These are phyloP conservation scores for Candida silvicultrix DNA, from an alignment of 805 yeast species.

Conservation along the genomic window DNA sequence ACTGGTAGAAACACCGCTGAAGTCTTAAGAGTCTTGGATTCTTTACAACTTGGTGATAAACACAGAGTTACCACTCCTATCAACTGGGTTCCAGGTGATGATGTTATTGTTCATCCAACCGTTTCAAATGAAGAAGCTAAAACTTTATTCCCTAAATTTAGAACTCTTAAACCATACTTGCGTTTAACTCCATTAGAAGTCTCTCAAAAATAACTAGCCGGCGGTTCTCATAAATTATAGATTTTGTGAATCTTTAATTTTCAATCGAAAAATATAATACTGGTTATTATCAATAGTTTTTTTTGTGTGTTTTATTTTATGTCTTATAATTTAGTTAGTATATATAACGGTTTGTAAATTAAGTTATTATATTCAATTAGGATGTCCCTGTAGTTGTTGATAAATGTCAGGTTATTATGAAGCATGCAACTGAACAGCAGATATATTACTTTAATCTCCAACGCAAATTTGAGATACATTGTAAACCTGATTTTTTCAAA, in stretches of 20 bases:
- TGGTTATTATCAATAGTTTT: neutral
- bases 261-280: neutral
- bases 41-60: conserved; percentile 59
- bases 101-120: conserved; percentile 66
- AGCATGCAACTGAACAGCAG: too few species aligned
- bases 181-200: conserved; percentile 41
- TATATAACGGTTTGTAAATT: too few species aligned
- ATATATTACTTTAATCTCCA: too few species aligned
- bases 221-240: neutral
- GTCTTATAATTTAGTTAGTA: neutral
- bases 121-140: conserved; percentile 56
- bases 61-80: conserved; percentile 63
- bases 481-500: too few species aligned
- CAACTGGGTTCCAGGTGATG: conserved; percentile 70
- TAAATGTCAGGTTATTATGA: too few species aligned
- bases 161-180: conserved; percentile 56
- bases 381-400: too few species aligned
- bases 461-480: too few species aligned
- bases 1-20: conserved; percentile 76
- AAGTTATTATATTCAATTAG: too few species aligned
- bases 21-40: conserved; percentile 62
- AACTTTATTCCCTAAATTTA: conserved; percentile 54
- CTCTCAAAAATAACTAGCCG: neutral
- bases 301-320: neutral
- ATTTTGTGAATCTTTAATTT: neutral